phyloP scores from a whole-genome alignment of 345 rosid species.

The Salix purpurea region DNA sequence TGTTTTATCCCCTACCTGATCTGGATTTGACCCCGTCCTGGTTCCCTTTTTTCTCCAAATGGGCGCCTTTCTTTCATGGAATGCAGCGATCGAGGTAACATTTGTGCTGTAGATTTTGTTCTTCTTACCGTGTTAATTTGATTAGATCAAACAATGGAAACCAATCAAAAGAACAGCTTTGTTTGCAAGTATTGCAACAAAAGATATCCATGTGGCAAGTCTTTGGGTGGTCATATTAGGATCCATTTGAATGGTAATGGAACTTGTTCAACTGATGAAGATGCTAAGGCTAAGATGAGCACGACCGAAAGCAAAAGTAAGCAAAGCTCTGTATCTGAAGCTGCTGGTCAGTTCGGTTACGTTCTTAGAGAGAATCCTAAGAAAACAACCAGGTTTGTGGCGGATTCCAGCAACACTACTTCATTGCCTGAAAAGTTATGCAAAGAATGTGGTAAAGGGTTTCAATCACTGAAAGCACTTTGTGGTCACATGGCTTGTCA shows the following conservation, averaged over 20 bases:
- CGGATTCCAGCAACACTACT: constrained; percentile 37
- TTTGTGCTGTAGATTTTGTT: constrained; percentile 21
- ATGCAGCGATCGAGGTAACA: constrained; percentile 46
- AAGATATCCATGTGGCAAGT: constrained; percentile 73
- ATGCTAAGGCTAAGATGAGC: constrained; percentile 30
- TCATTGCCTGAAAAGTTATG: constrained; percentile 42
- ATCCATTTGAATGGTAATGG: constrained; percentile 50
- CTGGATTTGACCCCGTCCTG: constrained; percentile 20
- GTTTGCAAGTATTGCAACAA: constrained; percentile 73
- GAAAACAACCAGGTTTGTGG: constrained; percentile 46
- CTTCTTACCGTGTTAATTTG: constrained; percentile 28
- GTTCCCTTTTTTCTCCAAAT: background rate
- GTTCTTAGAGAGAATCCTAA: constrained; percentile 68
- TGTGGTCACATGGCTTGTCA: constrained; percentile 95
- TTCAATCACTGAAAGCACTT: constrained; percentile 74
- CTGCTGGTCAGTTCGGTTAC: constrained; percentile 48
- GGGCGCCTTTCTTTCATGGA: constrained; percentile 1
- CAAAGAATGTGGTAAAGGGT: constrained; percentile 85
- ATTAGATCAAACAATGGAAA: constrained; percentile 45
- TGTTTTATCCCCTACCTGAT: constrained; percentile 28
- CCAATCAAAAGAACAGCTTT: constrained; percentile 52
- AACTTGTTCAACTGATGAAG: constrained; percentile 27
- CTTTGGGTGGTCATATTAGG: constrained; percentile 87
- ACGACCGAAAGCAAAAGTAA: constrained; percentile 10
- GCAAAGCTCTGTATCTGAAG: constrained; percentile 32